Evolutionary conservation across 306 rosid species (phyloP), one percentile per base, ranked within the genome.

Genomic region (Trifolium subterraneum): DNA sequence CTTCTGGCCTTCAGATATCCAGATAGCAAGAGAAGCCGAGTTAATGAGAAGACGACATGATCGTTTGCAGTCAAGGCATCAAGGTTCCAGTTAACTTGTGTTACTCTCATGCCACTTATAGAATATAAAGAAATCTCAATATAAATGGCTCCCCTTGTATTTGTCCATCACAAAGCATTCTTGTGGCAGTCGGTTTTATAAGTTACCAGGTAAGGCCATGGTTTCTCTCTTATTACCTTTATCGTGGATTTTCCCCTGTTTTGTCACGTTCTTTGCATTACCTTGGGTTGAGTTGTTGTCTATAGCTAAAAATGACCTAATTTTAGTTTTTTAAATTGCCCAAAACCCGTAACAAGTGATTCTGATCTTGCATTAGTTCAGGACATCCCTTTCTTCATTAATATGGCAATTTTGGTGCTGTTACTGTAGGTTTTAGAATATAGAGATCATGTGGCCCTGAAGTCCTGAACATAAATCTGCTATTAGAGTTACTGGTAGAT

Each of bases 1-100:
- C 9, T 87, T 88, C 83, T 87, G 98, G 94, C 95, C 96, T 45
- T 90, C 96, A 1, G 98, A 88, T 82, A 86, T 93, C 86, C 98
- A 93, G 90, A 90, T 87, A 86, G 96, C 95, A 42, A 88, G 91
- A 80, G 98, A 92, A 82, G 82, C 79, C 15, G 95, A 90, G 81
- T 76, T 87, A 72, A 47, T 88, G 60, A 78, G 79, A 52, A 85
- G 65, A 66, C 77, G 41, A 48, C 81, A 35, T 14, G 58, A 78
- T 65, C 73, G 69, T 29, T 50, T 59, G 79, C 68, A 61, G 72
- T 78, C 90, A 38, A 86, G 86, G 82, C 85, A 29, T 61, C 87
- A 81, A 70, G 85, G 58, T 86, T 80, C 96, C 79, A 66, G 86
- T 78, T 88, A 79, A 85, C 73, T 56, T 27, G 73, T 67, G 79